Base-by-base conservation (phyloP, 225 moss, liverwort and hornwort species). In the Marchantia polymorpha region DNA sequence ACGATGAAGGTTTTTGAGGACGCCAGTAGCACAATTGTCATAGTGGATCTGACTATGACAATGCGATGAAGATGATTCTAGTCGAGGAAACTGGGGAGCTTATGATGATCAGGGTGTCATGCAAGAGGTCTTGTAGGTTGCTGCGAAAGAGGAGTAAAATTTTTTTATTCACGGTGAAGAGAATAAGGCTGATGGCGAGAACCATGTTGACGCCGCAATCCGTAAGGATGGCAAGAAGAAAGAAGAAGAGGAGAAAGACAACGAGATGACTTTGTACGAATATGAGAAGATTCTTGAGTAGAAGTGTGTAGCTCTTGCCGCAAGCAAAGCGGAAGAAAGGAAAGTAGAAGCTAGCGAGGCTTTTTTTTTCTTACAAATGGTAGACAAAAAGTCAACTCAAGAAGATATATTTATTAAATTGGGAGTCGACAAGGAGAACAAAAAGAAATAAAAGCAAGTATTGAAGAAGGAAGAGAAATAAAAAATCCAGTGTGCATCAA, bases 21-120 rank as follows among this genome's bases (percentile, higher is more conserved):
- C 90, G 94, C 69, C 94, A 92, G 64, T 92, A 93, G 84, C 92
- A 86, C 30, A 94, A 97, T 73, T 91, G 97, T 47, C 94, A 92
- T 63, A 94, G 94, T 81, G 93, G 93, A 77, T 93, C 90, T 51
- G 86, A 90, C 17, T 89, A 90, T 71, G 91, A 94, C 59, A 74
- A 81, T 70, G 96, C 94, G 87, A 83, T 90, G 59, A 97, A 97
- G 89, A 94, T 77, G 96, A 93, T 82, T 87, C 92, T 25, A 94
- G 96, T 78, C 90, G 97, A 77, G 93, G 90, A 67, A 97, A 94
- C 73, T 97, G 97, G 97, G 97, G 97, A 64, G 84, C 91, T 55
- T 93, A 92, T 69, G 87, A 83, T 71, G 93, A 94, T 83, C 82
- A 90, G 66, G 80, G 74, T 25, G 67, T 88, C 7, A 82, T 88